Conservation (phyloP, 2,329 filamentous ascomycete genomes). For the Pezicula carpinea region DNA sequence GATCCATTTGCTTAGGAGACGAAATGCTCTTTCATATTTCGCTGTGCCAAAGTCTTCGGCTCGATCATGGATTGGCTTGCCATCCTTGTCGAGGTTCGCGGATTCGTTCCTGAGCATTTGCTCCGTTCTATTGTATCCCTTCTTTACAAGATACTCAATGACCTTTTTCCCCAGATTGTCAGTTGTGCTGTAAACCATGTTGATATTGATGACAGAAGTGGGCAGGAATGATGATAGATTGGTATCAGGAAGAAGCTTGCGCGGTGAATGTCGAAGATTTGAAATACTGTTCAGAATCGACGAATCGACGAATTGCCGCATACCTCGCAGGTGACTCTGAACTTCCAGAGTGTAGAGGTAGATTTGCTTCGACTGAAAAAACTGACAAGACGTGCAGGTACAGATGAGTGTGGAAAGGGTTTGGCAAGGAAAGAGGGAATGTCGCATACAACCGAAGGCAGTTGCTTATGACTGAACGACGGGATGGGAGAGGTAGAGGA, state of each 20-base stretch:
- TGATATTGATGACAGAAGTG: not conserved
- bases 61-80: slow-evolving; percentile 62
- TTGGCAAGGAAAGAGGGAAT: too few relatives aligned
- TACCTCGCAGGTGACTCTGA: too few relatives aligned
- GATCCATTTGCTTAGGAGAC: slow-evolving; percentile 73
- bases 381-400: too few relatives aligned
- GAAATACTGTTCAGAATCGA: too few relatives aligned
- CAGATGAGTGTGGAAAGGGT: too few relatives aligned
- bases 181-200: slow-evolving; percentile 1
- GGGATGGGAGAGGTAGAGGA: too few relatives aligned
- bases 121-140: slow-evolving; percentile 90
- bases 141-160: slow-evolving; percentile 92
- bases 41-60: slow-evolving; percentile 68
- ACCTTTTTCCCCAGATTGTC: slow-evolving; percentile 45
- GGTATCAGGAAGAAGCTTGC: not conserved
- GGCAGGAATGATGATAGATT: not conserved
- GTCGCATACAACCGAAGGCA: too few relatives aligned
- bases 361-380: too few relatives aligned
- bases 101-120: slow-evolving; percentile 90
- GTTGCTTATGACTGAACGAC: too few relatives aligned
- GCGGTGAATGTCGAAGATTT: not conserved
- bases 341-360: too few relatives aligned
- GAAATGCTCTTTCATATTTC: slow-evolving; percentile 74
- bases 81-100: slow-evolving; percentile 74
- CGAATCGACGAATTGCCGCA: too few relatives aligned